Percentiles rank a stretch among this genome's conserved stretches.
phyloP scores from a whole-genome alignment of 2,329 filamentous ascomycete genomes.

The Colletotrichum orbiculare region DNA sequence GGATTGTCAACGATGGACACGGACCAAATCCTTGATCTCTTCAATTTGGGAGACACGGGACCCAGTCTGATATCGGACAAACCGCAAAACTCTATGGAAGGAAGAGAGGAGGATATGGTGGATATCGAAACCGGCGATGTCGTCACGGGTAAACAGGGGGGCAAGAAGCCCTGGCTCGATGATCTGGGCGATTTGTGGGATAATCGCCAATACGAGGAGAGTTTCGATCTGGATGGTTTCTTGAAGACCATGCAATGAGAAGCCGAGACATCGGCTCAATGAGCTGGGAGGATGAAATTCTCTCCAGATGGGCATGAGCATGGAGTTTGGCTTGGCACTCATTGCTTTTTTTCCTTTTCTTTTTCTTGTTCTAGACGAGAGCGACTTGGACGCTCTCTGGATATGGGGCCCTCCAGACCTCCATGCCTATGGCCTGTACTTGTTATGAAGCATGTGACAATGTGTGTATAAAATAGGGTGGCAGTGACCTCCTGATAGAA shows the following conservation, averaged over 20 bases:
- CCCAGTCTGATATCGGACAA: conserved; percentile 73
- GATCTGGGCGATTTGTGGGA: conserved; percentile 98
- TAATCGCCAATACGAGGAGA: conserved; percentile 96
- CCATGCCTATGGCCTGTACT: conserved; percentile 23
- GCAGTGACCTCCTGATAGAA: no score
- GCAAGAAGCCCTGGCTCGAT: conserved; percentile 95
- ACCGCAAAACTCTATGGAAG: conserved; percentile 66
- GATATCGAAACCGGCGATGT: conserved; percentile 93
- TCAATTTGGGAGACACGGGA: conserved; percentile 86
- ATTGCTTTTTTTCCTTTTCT: no score
- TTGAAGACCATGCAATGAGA: conserved; percentile 86
- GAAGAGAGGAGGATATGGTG: conserved; percentile 85
- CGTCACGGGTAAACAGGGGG: conserved; percentile 81
- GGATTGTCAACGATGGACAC: conserved; percentile 97
- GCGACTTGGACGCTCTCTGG: conserved; percentile 20
- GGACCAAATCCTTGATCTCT: conserved; percentile 96
- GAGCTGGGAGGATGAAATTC: background rate
- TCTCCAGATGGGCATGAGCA: conserved; percentile 11
- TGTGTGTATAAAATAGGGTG: conserved; percentile 26
- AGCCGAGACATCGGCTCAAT: background rate
- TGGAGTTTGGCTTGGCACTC: conserved; percentile 34
- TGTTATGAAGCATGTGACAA: conserved; percentile 28
- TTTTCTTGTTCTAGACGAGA: conserved; percentile 26
- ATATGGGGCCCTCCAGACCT: conserved; percentile 11
- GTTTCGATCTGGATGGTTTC: conserved; percentile 95